These are phyloP conservation scores for Phytopythium kandeliae DNA, from an alignment of 352 stramenopile genomes.

Conservation along the genomic window DNA sequence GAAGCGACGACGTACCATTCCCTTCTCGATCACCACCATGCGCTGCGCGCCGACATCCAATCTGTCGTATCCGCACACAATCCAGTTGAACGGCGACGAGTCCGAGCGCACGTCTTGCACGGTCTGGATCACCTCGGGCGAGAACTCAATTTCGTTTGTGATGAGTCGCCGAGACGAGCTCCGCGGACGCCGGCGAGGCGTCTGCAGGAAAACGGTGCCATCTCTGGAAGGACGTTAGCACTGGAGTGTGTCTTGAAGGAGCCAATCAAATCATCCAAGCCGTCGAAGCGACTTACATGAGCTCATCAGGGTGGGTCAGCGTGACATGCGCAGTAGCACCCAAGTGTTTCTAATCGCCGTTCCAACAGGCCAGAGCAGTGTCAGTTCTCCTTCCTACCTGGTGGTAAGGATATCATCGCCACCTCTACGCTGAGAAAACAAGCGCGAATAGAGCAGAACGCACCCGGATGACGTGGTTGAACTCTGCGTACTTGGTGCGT, in stretches of 20 bases:
- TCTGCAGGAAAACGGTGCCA: slow-evolving; percentile 55
- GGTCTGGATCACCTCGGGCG: slow-evolving; percentile 53
- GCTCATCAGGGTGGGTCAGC: slow-evolving; percentile 66
- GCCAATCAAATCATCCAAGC: no score
- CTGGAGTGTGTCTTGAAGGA: no score
- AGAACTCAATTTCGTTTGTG: slow-evolving; percentile 81
- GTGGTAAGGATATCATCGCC: no score
- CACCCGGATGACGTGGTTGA: slow-evolving; percentile 85
- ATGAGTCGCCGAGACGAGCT: slow-evolving; percentile 68
- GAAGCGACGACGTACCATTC: slow-evolving; percentile 51
- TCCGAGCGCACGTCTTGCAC: slow-evolving; percentile 83
- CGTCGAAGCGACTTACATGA: slow-evolving; percentile 42
- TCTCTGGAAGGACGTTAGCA: slow-evolving; percentile 42
- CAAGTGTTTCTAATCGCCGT: slow-evolving; percentile 62
- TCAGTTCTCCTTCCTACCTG: not conserved
- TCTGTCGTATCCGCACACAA: slow-evolving; percentile 74
- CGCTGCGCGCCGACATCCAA: slow-evolving; percentile 52
- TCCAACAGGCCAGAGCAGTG: not conserved
- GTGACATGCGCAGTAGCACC: slow-evolving; percentile 69
- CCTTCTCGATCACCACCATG: slow-evolving; percentile 78
- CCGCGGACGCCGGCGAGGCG: slow-evolving; percentile 48
- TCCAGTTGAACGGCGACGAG: slow-evolving; percentile 77
- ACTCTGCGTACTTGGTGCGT: slow-evolving; percentile 85
- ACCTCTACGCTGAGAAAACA: not conserved
- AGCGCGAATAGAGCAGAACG: slow-evolving; percentile 5